Evolutionary conservation across 345 rosid species (phyloP), one percentile per base, ranked within the genome.

Genomic region (Psidium friedrichsthalianum): DNA sequence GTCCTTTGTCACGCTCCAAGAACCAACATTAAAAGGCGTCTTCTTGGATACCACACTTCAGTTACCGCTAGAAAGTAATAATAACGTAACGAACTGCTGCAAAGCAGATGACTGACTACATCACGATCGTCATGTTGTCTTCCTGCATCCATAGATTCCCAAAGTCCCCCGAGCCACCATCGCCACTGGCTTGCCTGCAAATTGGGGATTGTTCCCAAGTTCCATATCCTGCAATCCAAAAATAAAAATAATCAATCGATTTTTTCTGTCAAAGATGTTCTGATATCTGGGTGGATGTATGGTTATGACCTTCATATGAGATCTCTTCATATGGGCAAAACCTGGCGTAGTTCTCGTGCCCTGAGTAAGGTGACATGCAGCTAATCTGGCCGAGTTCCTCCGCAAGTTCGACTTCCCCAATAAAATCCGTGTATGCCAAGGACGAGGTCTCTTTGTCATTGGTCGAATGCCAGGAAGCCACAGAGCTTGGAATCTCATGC

Each of bases 361-460:
- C 85, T 7, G 74, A n/a, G 57, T 82, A 86, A 64, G 87, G 87
- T 24, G 87, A 82, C 59, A 86, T n/a, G 85, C 83, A 86, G 78
- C 84, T 54, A 20, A 85, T 85, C 21, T 47, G 82, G 32, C 85
- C 20, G 1, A 54, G 76, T 36, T 86, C 87, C 83, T 92, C 92
- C 6, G 82, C 80, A 56, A 53, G 85, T 85, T 92, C 94, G 54
- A 90, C 86, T 82, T 90, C 96, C 89, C 94, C 93, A 3, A 85
- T 90, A 24, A 92, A 90, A 87, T 93, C 90, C 4, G 92, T 87
- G 92, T 84, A 91, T 0, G 93, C 88, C 83, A 94, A 87, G 2
- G 91, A 84, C 11, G 92, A 91, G 88, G 92, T 88, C 14, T 93
- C 94, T 83, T 32, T 83, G 42, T 87, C 87, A 82, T 84, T 93